Evolutionary conservation across 73 alveolate species (phyloP).

Genomic region (Stentor roeselii): DNA sequence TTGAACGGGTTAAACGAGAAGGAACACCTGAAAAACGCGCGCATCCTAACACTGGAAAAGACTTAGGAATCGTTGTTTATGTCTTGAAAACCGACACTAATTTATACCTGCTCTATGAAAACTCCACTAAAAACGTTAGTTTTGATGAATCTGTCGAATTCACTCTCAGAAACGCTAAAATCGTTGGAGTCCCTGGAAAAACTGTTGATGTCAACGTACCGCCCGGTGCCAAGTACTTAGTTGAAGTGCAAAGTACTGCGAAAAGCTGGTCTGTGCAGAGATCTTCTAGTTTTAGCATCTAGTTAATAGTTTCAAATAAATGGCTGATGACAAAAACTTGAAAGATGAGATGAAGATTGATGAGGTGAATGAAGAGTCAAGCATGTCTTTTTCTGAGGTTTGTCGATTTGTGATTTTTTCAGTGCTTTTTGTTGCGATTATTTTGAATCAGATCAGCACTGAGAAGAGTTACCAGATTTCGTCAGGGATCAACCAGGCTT

Average conservation of each 20-base stretch:
- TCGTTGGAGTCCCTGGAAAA: neutral
- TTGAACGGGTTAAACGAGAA: neutral
- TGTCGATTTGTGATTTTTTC: neutral
- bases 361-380: neutral
- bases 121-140: neutral
- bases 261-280: neutral
- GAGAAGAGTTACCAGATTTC: neutral
- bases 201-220: neutral
- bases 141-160: neutral
- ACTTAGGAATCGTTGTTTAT: neutral
- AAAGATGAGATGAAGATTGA: neutral
- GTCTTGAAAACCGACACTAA: neutral
- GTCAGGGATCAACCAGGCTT: neutral
- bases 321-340: neutral
- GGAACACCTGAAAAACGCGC: neutral
- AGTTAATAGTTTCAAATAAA: too few species aligned
- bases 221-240: neutral
- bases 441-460: conserved; percentile 6
- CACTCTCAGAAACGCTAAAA: neutral
- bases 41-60: neutral
- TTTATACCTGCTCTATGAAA: neutral
- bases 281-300: neutral
- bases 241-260: neutral
- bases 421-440: conserved; percentile 1
- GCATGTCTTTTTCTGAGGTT: neutral